Base-by-base conservation (phyloP, 352 stramenopile species). In the Thraustochytrium striatum region DNA sequence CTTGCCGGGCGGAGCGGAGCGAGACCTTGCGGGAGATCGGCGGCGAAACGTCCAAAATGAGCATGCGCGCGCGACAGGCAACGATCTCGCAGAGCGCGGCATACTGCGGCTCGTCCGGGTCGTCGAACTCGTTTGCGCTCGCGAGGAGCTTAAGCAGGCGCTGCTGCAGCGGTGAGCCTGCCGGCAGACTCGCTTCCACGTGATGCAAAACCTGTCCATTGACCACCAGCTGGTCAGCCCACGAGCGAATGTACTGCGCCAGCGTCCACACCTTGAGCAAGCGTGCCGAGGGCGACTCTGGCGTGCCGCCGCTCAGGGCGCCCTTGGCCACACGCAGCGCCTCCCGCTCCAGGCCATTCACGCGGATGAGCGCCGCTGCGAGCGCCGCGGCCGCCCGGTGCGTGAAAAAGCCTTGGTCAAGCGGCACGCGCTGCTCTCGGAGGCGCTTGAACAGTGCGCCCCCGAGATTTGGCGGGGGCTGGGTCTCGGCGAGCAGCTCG, bases 161-260 rank as follows among this genome's bases (percentile, higher is more conserved):
- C 7, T 5, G 11, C 8, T 38, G 65, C 30, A 75, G 41, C 5
- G 44, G 65, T 3, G 44, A 75, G 21, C 52, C 65, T 32, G 61
- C 44, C 21, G 65, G 65, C 3, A 75, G 36, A 8, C 65, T 75
- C 11, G 65, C 65, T 25, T 75, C 65, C 32, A 75, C 52, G 36
- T 75, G 65, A 25, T 75, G 65, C 28, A 35, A 43, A 8, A 75
- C 65, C 25, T 75, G 65, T 9, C 65, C 65, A 32, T 75, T 75
- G n/a, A 75, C 65, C 65, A 75, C 65, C n/a, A 75, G 65, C 52
- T 75, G 65, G 52, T 75, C 65, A 5, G 65, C 65, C 65, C 65
- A 75, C 8, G 21, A 30, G 32, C 65, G 44, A 61, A 75, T 75
- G 39, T 75, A 75, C 39, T 75, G 65, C 35, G 65, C 65, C 5